Evolutionary conservation across 2,329 filamentous ascomycete species (phyloP).

Genomic region (Aspergillus sp.): DNA sequence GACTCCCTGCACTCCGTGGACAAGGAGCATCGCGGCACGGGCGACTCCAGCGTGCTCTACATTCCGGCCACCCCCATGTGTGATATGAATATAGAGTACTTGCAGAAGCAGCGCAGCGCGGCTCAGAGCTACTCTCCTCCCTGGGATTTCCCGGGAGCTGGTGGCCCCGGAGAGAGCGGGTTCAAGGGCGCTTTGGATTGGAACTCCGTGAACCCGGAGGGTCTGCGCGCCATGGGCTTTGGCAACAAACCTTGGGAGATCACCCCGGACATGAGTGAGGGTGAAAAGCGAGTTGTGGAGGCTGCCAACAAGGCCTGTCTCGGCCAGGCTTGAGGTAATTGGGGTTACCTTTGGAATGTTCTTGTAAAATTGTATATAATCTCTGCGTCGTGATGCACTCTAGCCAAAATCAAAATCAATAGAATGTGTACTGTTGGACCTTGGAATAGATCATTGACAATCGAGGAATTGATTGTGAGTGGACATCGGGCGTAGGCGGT

Average conservation of each 20-base stretch:
- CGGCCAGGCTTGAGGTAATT: constrained; percentile 11
- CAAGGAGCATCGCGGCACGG: constrained; percentile 66
- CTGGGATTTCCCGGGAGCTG: constrained; percentile 67
- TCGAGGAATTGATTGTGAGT: not conserved
- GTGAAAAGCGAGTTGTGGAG: constrained; percentile 53
- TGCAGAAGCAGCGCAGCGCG: constrained; percentile 67
- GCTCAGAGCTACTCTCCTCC: constrained; percentile 68
- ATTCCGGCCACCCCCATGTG: constrained; percentile 85
- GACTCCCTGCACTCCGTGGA: constrained; percentile 82
- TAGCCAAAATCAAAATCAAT: not conserved
- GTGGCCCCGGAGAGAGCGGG: constrained; percentile 41
- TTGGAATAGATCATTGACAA: too few relatives aligned
- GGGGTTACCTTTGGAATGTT: not conserved
- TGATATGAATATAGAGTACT: constrained; percentile 68
- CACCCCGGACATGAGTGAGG: constrained; percentile 47
- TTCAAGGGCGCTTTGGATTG: constrained; percentile 42
- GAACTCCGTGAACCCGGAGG: constrained; percentile 45
- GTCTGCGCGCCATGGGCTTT: constrained; percentile 57
- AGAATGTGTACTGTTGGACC: not conserved
- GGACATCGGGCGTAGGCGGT: constrained; percentile 23
- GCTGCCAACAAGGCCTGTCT: constrained; percentile 58
- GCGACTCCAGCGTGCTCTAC: constrained; percentile 82
- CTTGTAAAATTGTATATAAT: not conserved
- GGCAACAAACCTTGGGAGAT: constrained; percentile 50
- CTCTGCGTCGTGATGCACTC: not conserved